These are phyloP conservation scores for Licmophora abbreviata DNA, from an alignment of 108 stramenopile genomes.

Conservation along the genomic window DNA sequence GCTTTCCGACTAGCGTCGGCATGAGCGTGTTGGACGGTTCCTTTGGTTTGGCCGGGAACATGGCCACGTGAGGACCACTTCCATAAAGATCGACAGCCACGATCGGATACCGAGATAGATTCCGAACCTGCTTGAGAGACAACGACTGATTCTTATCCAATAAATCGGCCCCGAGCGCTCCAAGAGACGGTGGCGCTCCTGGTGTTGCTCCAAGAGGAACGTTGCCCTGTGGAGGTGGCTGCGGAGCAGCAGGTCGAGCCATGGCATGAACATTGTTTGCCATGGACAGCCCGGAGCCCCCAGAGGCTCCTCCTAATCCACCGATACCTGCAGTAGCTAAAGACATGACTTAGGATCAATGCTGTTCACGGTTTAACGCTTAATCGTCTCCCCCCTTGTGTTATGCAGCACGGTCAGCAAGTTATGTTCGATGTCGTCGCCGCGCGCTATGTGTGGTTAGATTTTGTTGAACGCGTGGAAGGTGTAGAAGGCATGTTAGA, in stretches of 20 bases:
- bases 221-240: slow-evolving; percentile 24
- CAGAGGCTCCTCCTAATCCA: slow-evolving; percentile 30
- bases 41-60: slow-evolving; percentile 60
- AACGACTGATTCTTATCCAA: slow-evolving; percentile 60
- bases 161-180: slow-evolving; percentile 62
- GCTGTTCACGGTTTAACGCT: too few species aligned
- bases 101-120: slow-evolving; percentile 46
- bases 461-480: too few species aligned
- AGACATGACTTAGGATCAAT: slow-evolving; percentile 40
- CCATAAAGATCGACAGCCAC: slow-evolving; percentile 75
- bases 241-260: slow-evolving; percentile 23
- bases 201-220: slow-evolving; percentile 12
- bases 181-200: slow-evolving; percentile 22
- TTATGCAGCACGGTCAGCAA: too few species aligned
- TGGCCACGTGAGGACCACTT: slow-evolving; percentile 36
- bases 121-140: slow-evolving; percentile 37
- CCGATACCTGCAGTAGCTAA: slow-evolving; percentile 60
- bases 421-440: too few species aligned
- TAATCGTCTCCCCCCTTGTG: too few species aligned
- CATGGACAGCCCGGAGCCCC: slow-evolving; percentile 53
- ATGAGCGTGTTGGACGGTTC: slow-evolving; percentile 6
- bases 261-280: slow-evolving; percentile 38
- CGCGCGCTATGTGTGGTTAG: too few species aligned
- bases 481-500: too few species aligned
- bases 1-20: slow-evolving; percentile 31